A percentile compares a stretch with the other conserved stretches of the same genome.
These are phyloP conservation scores for Ophiostoma angusticollis DNA, from an alignment of 2,329 filamentous ascomycete genomes.

Conservation along the genomic window DNA sequence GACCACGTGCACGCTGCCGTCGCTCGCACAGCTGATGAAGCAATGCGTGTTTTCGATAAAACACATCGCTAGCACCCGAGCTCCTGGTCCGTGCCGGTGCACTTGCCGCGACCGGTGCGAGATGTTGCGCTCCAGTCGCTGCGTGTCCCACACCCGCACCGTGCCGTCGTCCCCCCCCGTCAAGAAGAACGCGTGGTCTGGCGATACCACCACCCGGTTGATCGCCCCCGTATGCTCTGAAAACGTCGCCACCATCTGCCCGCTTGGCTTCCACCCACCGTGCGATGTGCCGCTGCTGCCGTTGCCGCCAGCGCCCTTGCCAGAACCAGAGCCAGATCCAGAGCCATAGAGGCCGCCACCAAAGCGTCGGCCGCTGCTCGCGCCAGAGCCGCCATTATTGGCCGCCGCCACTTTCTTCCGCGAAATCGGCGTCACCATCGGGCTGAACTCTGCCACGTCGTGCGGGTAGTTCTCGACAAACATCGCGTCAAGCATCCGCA, in stretches of 20 bases:
- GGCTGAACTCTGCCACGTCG: conserved; percentile 61
- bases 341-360: no score
- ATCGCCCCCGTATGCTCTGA: conserved; percentile 75
- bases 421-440: conserved; percentile 59
- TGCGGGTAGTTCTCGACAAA: conserved; percentile 61
- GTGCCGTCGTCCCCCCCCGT: conserved; percentile 85
- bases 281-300: conserved; percentile 35
- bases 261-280: conserved; percentile 69
- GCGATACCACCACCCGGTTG: conserved; percentile 68
- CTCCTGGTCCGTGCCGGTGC: conserved; percentile 58
- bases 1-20: conserved; percentile 82
- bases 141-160: conserved; percentile 88
- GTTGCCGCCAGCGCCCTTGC: neutral
- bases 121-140: conserved; percentile 79
- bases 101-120: conserved; percentile 78
- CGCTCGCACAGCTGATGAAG: conserved; percentile 79
- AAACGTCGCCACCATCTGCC: conserved; percentile 75
- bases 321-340: no score
- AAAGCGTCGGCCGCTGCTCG: neutral
- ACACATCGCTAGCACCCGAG: conserved; percentile 67
- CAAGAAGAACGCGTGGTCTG: conserved; percentile 89
- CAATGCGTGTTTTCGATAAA: conserved; percentile 92
- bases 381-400: conserved; percentile 23
- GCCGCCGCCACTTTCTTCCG: conserved; percentile 36
- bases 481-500: conserved; percentile 69